phyloP scores from a whole-genome alignment of 2,329 filamentous ascomycete genomes.

The Diaporthe caulivora region DNA sequence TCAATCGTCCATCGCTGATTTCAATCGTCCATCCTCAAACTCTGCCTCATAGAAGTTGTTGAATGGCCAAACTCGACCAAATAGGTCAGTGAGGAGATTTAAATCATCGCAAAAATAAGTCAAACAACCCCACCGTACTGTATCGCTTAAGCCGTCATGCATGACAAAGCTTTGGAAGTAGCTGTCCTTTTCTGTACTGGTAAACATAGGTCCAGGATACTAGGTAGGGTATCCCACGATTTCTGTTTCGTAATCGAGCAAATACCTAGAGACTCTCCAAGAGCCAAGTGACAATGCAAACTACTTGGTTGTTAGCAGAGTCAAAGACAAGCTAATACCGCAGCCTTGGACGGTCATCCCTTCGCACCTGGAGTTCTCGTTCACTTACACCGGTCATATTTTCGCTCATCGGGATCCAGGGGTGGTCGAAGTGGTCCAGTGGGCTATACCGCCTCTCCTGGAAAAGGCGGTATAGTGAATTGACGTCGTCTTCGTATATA shows the following conservation, averaged over 20 bases:
- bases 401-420: accelerated
- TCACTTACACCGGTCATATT: background rate
- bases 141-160: background rate
- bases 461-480: background rate
- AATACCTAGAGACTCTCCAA: background rate
- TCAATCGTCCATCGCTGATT: no score
- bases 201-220: accelerated
- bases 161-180: background rate
- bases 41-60: background rate
- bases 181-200: accelerated
- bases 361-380: no score
- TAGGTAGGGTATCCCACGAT: no score
- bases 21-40: no score
- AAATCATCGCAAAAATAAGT: background rate
- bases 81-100: background rate
- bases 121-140: background rate
- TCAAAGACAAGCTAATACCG: no score
- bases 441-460: background rate
- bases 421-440: background rate
- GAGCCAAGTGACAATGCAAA: accelerated
- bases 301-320: background rate
- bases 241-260: background rate
- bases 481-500: background rate
- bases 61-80: background rate
- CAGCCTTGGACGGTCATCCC: background rate